A percentile compares a stretch with the other conserved stretches of the same genome.
Conservation (phyloP, 2,329 filamentous ascomycete genomes). For the Cytospora chrysosperma region DNA sequence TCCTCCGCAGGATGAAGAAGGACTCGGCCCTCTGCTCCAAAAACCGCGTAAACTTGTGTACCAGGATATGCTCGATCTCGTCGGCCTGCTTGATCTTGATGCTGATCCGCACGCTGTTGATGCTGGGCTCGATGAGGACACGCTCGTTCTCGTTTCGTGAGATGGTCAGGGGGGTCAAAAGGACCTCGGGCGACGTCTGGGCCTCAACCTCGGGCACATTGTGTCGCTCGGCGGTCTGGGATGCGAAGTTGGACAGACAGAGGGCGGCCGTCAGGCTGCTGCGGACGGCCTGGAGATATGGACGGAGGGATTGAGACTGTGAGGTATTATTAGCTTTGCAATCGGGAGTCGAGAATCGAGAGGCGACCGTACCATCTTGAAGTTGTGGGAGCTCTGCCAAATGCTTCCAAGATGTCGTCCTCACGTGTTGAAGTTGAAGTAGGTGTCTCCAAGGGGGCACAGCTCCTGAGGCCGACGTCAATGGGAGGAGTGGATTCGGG, state of each 20-base stretch:
- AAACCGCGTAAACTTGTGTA: constrained; percentile 98
- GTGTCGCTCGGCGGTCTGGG: constrained; percentile 92
- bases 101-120: constrained; percentile 96
- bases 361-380: constrained; percentile 13
- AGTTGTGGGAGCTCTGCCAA: constrained; percentile 1
- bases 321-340: constrained; percentile 28
- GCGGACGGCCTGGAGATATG: constrained; percentile 94
- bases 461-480: constrained; percentile 12
- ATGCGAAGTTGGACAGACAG: constrained; percentile 94
- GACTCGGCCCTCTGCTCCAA: constrained; percentile 93
- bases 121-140: constrained; percentile 91
- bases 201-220: constrained; percentile 98
- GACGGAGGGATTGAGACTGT: constrained; percentile 92
- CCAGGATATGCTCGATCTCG: constrained; percentile 96
- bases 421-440: constrained; percentile 14
- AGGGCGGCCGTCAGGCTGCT: constrained; percentile 92
- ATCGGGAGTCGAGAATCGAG: background rate
- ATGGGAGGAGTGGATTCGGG: constrained; percentile 5
- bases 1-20: constrained; percentile 94
- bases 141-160: constrained; percentile 96
- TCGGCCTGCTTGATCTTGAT: constrained; percentile 99
- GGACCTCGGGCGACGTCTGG: constrained; percentile 85
- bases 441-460: constrained; percentile 16
- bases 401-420: constrained; percentile 16
- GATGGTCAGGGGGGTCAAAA: constrained; percentile 86